Percentiles rank a stretch among this genome's conserved stretches.
These are phyloP conservation scores for Hypomyces rosellus DNA, from an alignment of 2,329 filamentous ascomycete species.

Conservation along the genomic window DNA sequence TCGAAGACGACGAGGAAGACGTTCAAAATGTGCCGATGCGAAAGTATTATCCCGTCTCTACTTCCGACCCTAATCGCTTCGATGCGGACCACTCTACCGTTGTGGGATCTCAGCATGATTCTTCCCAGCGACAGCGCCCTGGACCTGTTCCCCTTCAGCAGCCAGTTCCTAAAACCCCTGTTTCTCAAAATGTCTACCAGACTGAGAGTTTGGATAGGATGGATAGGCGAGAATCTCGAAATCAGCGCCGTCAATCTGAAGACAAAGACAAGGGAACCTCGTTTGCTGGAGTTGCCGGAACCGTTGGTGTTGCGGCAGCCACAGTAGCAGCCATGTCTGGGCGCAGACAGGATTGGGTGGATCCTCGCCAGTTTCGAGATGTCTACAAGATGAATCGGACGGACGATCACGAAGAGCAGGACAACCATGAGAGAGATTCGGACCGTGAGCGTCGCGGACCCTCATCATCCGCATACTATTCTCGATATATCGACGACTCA, in stretches of 20 bases:
- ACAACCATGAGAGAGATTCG: background rate
- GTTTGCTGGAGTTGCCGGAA: constrained; percentile 39
- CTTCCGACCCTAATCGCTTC: constrained; percentile 57
- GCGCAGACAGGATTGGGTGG: background rate
- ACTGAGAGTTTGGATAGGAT: constrained; percentile 35
- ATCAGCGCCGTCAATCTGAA: constrained; percentile 26
- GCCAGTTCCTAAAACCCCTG: constrained; percentile 70
- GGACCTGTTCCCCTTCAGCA: constrained; percentile 70
- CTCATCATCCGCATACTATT: background rate
- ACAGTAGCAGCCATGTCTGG: constrained; percentile 16
- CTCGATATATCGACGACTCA: background rate
- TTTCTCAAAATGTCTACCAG: constrained; percentile 63
- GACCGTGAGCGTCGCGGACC: background rate
- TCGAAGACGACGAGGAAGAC: constrained; percentile 32
- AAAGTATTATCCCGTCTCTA: constrained; percentile 60
- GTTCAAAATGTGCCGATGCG: constrained; percentile 41
- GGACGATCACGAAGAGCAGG: background rate
- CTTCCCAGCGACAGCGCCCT: constrained; percentile 41
- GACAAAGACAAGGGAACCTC: constrained; percentile 29
- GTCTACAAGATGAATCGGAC: background rate
- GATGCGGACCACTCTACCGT: constrained; percentile 49
- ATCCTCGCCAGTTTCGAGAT: background rate
- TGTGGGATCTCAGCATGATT: constrained; percentile 35
- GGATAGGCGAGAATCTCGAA: constrained; percentile 27
- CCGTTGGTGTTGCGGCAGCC: constrained; percentile 41